Base-by-base conservation (phyloP, 208 protist genomes). In the Crithidia mellificae region DNA sequence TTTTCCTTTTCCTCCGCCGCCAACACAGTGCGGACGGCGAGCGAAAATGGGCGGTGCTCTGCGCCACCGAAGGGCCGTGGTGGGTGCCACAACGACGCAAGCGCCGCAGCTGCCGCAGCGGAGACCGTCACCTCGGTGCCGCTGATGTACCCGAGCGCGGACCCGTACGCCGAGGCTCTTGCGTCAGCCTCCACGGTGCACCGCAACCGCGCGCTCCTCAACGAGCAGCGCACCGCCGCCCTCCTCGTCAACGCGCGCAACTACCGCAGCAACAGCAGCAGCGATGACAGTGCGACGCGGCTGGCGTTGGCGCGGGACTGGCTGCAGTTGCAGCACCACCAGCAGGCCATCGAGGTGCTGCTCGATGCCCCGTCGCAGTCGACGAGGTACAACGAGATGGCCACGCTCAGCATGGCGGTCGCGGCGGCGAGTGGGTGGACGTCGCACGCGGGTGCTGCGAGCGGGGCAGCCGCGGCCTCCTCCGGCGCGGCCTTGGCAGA, bases 341-440 rank as follows among this genome's bases (percentile, higher is more conserved):
- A 78, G 63, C 80, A 72, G 46, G 84, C 81, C 15, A 81, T 90
- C 63, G 83, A 91, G 51, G 69, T 92, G 27, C 78, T 95, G 19
- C 80, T 95, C 25, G 81, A 95, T 61, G 51, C 62, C n/a, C 79
- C 82, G 54, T 78, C 85, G 54, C 75, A 88, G 55, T 77, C 63
- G 41, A 44, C 69, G 0, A 59, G 63, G 36, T 92, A 90, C 75
- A 74, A 83, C 47, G 68, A 85, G 54, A 68, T 95, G 29, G 70
- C 85, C 20, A 89, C 82, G 29, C 74, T 92, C 43, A 81, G 77
- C 62, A 74, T 92, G 39, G 79, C 81, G 20, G 82, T 90, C 19
- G 81, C 90, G n/a, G n/a, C n/a, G n/a, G n/a, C n/a, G n/a, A n/a
- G n/a, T n/a, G n/a, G n/a, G n/a, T n/a, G n/a, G n/a, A n/a, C n/a